Percentiles rank a stretch among this genome's conserved stretches.
These are phyloP conservation scores for Candida suzukii DNA, from an alignment of 805 yeast species.

Conservation along the genomic window DNA sequence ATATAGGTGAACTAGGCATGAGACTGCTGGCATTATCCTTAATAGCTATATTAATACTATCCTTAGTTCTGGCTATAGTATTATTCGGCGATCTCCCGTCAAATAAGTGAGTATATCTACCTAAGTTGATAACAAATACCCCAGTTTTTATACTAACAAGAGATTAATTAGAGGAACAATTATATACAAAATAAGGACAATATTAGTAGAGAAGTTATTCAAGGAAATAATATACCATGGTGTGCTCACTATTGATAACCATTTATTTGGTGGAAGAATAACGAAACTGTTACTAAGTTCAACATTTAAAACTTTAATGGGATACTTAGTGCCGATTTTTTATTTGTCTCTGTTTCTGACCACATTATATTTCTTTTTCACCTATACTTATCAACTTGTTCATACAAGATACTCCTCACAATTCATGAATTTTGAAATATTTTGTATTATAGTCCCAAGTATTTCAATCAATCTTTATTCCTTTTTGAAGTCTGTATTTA, in stretches of 20 bases:
- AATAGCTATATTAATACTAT: conserved; percentile 4
- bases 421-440: background rate
- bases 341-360: conserved; percentile 19
- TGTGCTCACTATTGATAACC: conserved; percentile 16
- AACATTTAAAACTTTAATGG: conserved; percentile 12
- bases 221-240: background rate
- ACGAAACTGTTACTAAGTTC: conserved; percentile 6
- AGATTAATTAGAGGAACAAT: conserved; percentile 24
- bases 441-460: conserved; percentile 22
- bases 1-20: background rate
- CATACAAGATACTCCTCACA: background rate
- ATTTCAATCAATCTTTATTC: conserved; percentile 26
- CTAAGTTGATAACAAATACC: background rate
- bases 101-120: conserved; percentile 8
- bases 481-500: conserved; percentile 31
- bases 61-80: conserved; percentile 20
- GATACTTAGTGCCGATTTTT: conserved; percentile 39
- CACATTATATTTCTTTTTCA: conserved; percentile 19
- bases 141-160: background rate
- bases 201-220: conserved; percentile 7
- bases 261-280: conserved; percentile 16
- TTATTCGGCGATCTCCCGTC: conserved; percentile 45
- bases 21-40: background rate
- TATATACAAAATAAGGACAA: conserved; percentile 16
- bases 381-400: conserved; percentile 10